These are phyloP conservation scores for Trypanosoma boissoni DNA, from an alignment of 208 protist genomes.

Conservation along the genomic window DNA sequence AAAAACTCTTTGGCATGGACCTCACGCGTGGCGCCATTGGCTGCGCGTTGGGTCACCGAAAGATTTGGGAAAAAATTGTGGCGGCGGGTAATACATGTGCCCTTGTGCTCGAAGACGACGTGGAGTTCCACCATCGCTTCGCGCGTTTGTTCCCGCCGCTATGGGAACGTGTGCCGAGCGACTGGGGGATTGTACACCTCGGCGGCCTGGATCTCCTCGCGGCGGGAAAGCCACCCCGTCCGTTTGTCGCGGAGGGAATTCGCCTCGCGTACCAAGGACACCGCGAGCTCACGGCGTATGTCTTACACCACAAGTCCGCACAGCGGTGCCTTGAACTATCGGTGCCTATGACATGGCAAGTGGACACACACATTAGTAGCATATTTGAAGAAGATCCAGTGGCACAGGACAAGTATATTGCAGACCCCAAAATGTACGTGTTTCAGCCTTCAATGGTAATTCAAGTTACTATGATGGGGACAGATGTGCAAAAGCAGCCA, in stretches of 20 bases:
- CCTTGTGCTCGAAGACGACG: conserved; percentile 88
- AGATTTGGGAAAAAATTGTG: conserved; percentile 76
- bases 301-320: conserved; percentile 65
- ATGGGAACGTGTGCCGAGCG: conserved; percentile 62
- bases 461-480: conserved; percentile 84
- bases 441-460: conserved; percentile 87
- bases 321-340: conserved; percentile 76
- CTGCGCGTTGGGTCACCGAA: conserved; percentile 80
- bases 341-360: conserved; percentile 87
- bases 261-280: conserved; percentile 84
- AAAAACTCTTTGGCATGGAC: conserved; percentile 92
- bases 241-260: conserved; percentile 76
- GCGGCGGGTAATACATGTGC: conserved; percentile 31
- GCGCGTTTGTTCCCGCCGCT: conserved; percentile 42
- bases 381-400: conserved; percentile 41
- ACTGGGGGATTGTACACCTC: conserved; percentile 89
- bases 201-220: conserved; percentile 85
- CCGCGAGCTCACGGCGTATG: conserved; percentile 89
- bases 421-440: conserved; percentile 87
- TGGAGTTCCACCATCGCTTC: conserved; percentile 85
- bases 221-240: conserved; percentile 72
- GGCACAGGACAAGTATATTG: conserved; percentile 79
- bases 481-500: conserved; percentile 84
- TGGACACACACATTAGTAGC: conserved; percentile 89
- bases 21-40: conserved; percentile 86